Evolutionary conservation across 2,329 filamentous ascomycete genomes (phyloP).

Genomic region (Zymoseptoria tritici): DNA sequence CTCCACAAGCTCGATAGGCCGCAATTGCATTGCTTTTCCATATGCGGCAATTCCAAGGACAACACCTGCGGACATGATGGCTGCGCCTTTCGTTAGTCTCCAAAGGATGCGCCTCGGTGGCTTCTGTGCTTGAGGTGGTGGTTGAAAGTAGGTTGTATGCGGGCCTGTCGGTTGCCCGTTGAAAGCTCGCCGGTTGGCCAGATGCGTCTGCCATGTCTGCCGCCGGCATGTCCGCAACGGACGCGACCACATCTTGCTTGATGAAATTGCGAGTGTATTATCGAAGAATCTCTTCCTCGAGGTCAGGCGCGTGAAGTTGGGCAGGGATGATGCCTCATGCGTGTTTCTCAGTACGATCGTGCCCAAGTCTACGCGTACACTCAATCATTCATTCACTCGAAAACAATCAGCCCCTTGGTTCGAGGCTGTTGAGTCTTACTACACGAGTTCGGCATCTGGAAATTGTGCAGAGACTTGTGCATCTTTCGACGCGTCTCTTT

Average conservation of each 20-base stretch:
- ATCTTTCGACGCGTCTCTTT: neutral
- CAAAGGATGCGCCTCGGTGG: constrained; percentile 16
- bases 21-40: neutral
- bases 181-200: constrained; percentile 2
- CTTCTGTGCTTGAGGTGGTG: constrained; percentile 18
- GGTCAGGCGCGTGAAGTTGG: neutral
- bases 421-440: too few species aligned
- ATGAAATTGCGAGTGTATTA: neutral
- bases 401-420: neutral
- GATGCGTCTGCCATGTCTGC: neutral
- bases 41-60: constrained; percentile 5
- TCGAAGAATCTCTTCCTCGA: neutral
- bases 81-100: neutral
- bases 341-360: neutral
- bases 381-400: neutral
- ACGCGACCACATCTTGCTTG: constrained; percentile 9
- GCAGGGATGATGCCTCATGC: neutral
- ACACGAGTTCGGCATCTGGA: too few species aligned
- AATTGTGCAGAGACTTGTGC: neutral
- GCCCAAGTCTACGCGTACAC: neutral
- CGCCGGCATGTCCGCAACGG: constrained; percentile 3
- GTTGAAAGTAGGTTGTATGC: constrained; percentile 27
- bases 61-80: constrained; percentile 2
- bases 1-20: neutral
- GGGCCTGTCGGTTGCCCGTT: constrained; percentile 15